Percentiles rank a stretch among this genome's conserved stretches.
Evolutionary conservation across 2,329 filamentous ascomycete genomes (phyloP).

Genomic region (Claviceps humidiphila): DNA sequence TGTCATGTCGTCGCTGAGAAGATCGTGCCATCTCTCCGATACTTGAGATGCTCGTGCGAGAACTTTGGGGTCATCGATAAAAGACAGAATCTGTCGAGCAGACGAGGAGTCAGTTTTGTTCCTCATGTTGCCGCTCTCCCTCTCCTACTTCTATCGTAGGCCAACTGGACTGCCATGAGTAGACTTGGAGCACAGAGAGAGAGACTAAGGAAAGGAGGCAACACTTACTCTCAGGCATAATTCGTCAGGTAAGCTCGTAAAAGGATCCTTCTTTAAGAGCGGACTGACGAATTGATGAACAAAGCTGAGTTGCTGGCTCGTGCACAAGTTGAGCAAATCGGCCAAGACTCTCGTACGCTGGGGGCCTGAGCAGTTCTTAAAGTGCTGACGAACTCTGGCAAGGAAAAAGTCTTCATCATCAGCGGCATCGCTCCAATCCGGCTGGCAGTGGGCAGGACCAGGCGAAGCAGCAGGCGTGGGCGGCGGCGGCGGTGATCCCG

Average conservation of each 20-base stretch:
- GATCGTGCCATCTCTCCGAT: slow-evolving; percentile 85
- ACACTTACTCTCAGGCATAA: slow-evolving; percentile 67
- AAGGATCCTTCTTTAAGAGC: slow-evolving; percentile 88
- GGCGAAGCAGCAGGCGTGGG: slow-evolving; percentile 54
- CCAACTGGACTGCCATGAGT: background rate
- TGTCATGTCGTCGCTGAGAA: slow-evolving; percentile 90
- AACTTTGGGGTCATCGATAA: slow-evolving; percentile 92
- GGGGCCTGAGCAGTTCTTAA: slow-evolving; percentile 60
- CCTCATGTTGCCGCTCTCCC: too few species aligned
- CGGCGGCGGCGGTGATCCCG: slow-evolving; percentile 48
- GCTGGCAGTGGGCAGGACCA: slow-evolving; percentile 45
- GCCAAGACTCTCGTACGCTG: slow-evolving; percentile 73
- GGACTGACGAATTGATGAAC: slow-evolving; percentile 94
- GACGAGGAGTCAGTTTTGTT: slow-evolving; percentile 6
- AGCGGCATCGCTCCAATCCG: slow-evolving; percentile 64
- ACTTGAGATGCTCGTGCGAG: slow-evolving; percentile 89
- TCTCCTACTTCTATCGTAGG: too few species aligned
- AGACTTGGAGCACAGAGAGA: background rate
- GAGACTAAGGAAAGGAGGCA: too few species aligned
- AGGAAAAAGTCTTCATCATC: slow-evolving; percentile 76
- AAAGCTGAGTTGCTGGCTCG: slow-evolving; percentile 88
- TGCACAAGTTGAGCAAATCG: slow-evolving; percentile 84
- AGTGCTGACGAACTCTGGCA: slow-evolving; percentile 65
- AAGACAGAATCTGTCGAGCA: slow-evolving; percentile 64
- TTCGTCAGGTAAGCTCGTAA: slow-evolving; percentile 83